These are phyloP conservation scores for Alternaria sp. DNA, from an alignment of 2,329 filamentous ascomycete species.

Conservation along the genomic window DNA sequence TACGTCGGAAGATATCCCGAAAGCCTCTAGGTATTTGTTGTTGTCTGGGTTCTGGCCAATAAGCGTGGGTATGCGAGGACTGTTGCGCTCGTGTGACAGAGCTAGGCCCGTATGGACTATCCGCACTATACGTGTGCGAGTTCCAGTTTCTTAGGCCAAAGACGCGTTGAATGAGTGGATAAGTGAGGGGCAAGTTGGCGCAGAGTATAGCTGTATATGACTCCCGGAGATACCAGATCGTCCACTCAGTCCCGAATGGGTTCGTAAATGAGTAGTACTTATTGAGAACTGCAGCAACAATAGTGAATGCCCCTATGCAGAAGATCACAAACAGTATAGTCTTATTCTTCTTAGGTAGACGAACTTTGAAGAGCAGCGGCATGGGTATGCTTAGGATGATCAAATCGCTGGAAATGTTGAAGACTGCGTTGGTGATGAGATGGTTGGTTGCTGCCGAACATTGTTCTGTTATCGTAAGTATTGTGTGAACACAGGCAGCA, in stretches of 20 bases:
- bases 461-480: slow-evolving; percentile 41
- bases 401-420: slow-evolving; percentile 58
- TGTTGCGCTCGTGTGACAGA: slow-evolving; percentile 8
- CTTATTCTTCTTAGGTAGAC: slow-evolving; percentile 59
- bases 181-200: slow-evolving; percentile 68
- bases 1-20: slow-evolving; percentile 22
- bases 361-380: slow-evolving; percentile 56
- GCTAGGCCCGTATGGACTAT: slow-evolving; percentile 7
- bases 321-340: slow-evolving; percentile 64
- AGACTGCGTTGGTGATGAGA: slow-evolving; percentile 51
- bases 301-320: slow-evolving; percentile 60
- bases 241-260: slow-evolving; percentile 64
- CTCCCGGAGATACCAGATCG: slow-evolving; percentile 68
- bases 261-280: slow-evolving; percentile 68
- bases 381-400: slow-evolving; percentile 58
- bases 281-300: slow-evolving; percentile 67
- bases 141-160: slow-evolving; percentile 50
- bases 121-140: slow-evolving; percentile 27
- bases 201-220: slow-evolving; percentile 67
- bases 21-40: slow-evolving; percentile 22
- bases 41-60: slow-evolving; percentile 22
- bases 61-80: slow-evolving; percentile 10
- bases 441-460: slow-evolving; percentile 54
- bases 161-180: slow-evolving; percentile 63
- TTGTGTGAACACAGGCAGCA: background rate